Conservation (phyloP, 768 basidiomycete genomes). For the Phylloporus scabripes region DNA sequence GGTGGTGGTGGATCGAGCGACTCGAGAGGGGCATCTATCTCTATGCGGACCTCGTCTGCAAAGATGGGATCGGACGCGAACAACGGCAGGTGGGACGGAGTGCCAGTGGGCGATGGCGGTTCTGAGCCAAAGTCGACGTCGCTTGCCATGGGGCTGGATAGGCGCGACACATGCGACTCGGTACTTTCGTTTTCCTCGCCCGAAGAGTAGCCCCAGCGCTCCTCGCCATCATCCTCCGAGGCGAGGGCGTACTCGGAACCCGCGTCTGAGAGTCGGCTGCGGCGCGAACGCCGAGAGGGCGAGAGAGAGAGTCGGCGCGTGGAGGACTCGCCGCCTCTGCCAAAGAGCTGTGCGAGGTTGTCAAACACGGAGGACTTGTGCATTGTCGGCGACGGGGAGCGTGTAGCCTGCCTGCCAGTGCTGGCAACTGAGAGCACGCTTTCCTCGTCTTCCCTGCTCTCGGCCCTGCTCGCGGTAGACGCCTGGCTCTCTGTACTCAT, state of each 20-base stretch:
- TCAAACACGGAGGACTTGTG: conserved; percentile 47
- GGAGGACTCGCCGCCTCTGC: conserved; percentile 41
- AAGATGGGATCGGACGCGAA: conserved; percentile 75
- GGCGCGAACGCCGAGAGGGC: conserved; percentile 44
- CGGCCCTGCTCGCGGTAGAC: conserved; percentile 37
- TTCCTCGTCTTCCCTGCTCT: conserved; percentile 35
- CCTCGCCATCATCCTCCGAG: conserved; percentile 54
- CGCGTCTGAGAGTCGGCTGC: conserved; percentile 47
- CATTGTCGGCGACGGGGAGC: conserved; percentile 36
- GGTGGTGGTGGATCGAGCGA: conserved; percentile 64
- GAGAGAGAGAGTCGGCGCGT: conserved; percentile 48
- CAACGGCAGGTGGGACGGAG: conserved; percentile 52
- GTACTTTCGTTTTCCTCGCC: conserved; percentile 64
- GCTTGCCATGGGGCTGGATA: conserved; percentile 33
- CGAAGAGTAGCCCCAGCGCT: conserved; percentile 92
- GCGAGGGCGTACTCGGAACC: conserved; percentile 56
- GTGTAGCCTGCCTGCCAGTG: conserved; percentile 26
- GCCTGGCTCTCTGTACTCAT: conserved; percentile 39
- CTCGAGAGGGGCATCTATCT: conserved; percentile 66
- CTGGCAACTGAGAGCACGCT: conserved; percentile 27
- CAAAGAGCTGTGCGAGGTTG: conserved; percentile 65
- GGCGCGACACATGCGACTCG: conserved; percentile 18
- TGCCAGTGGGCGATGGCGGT: conserved; percentile 50
- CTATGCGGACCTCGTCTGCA: conserved; percentile 77
- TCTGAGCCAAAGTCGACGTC: conserved; percentile 72